A percentile compares a stretch with the other conserved stretches of the same genome.
Conservation (phyloP, 1,284 basidiomycete genomes). For the Apiotrichum laibachii region DNA sequence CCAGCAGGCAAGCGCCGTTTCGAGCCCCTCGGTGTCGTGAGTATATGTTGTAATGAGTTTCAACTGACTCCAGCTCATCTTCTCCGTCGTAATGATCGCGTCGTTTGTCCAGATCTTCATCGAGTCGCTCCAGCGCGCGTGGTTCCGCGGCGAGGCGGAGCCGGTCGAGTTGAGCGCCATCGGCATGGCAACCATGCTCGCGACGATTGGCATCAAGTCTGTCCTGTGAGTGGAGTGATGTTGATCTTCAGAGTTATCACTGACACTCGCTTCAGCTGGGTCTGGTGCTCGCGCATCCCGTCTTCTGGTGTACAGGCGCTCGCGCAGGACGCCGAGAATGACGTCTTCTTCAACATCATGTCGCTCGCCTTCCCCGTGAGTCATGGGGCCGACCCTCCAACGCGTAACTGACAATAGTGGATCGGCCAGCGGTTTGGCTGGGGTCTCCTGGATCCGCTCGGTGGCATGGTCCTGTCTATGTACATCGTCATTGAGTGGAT, state of each 20-base stretch:
- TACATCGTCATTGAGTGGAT: constrained; percentile 54
- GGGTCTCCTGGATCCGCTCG: constrained; percentile 53
- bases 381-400: too few species aligned
- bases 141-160: constrained; percentile 32
- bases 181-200: constrained; percentile 55
- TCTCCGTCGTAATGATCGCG: constrained; percentile 60
- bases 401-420: constrained; percentile 31
- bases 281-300: constrained; percentile 49
- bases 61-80: constrained; percentile 48
- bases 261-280: constrained; percentile 32
- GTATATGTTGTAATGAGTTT: constrained; percentile 40
- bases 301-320: constrained; percentile 50
- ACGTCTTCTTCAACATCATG: constrained; percentile 57
- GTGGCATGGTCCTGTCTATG: constrained; percentile 53
- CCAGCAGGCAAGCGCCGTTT: constrained; percentile 57
- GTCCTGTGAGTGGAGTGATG: constrained; percentile 46
- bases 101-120: constrained; percentile 55
- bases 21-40: constrained; percentile 53
- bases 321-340: constrained; percentile 57
- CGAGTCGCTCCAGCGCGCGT: constrained; percentile 52
- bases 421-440: constrained; percentile 43
- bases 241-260: not conserved
- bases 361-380: constrained; percentile 58
- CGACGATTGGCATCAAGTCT: constrained; percentile 57
- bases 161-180: constrained; percentile 45